Conservation (phyloP, 805 yeast species). For the Candida incommunis region DNA sequence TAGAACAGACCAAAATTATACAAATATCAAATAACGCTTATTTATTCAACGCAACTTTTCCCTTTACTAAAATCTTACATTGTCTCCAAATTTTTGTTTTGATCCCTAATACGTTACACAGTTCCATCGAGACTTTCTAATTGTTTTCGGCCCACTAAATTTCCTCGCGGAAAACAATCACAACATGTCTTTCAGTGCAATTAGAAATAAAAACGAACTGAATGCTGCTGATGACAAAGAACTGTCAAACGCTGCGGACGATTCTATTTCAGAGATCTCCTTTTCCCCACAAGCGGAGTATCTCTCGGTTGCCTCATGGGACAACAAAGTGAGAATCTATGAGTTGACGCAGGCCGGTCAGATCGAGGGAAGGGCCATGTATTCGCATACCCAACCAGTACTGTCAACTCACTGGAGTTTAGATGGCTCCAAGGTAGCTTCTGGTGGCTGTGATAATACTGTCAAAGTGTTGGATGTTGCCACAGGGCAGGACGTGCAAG, state of each 20-base stretch:
- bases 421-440: conserved; percentile 78
- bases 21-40: too few relatives aligned
- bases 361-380: conserved; percentile 78
- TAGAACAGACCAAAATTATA: too few relatives aligned
- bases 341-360: conserved; percentile 61
- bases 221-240: conserved; percentile 10
- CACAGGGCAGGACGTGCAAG: conserved; percentile 66
- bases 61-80: too few relatives aligned
- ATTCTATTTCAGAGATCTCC: conserved; percentile 67
- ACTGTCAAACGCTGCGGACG: conserved; percentile 76
- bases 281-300: conserved; percentile 81
- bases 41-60: too few relatives aligned
- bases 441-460: conserved; percentile 85
- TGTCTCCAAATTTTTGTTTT: too few relatives aligned
- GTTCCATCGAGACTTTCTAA: too few relatives aligned
- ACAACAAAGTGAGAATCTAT: conserved; percentile 83
- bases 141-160: too few relatives aligned
- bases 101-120: too few relatives aligned
- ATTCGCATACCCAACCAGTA: conserved; percentile 83
- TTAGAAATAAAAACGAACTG: conserved; percentile 1
- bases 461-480: conserved; percentile 73
- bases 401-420: conserved; percentile 65
- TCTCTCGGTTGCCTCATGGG: conserved; percentile 84
- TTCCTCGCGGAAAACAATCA: too few relatives aligned
- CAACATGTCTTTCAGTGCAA: too few relatives aligned